Percentiles rank a stretch among this genome's conserved stretches.
These are phyloP conservation scores for Rhizomucor miehei DNA, from an alignment of 371 early-diverging fungal genomes.

Conservation along the genomic window DNA sequence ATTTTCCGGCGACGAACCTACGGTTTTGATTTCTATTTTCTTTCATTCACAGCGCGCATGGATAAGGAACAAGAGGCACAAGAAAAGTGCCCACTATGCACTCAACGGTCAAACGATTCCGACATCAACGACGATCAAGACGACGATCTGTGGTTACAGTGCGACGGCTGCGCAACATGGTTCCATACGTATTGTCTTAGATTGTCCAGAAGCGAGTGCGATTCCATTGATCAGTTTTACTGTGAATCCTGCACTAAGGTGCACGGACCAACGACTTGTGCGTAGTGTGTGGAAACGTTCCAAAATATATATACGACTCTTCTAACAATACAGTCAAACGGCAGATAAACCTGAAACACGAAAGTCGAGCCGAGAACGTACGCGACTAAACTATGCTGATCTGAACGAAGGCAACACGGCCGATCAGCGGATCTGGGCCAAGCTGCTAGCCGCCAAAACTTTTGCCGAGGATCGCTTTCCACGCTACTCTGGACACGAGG, in stretches of 20 bases:
- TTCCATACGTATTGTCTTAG: slow-evolving; percentile 67
- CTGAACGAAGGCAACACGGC: slow-evolving; percentile 69
- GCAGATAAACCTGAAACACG: slow-evolving; percentile 39
- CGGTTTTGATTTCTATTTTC: too few species aligned
- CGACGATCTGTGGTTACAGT: slow-evolving; percentile 58
- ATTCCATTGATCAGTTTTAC: slow-evolving; percentile 61
- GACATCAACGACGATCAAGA: neutral
- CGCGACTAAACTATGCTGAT: slow-evolving; percentile 65
- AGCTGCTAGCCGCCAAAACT: slow-evolving; percentile 52
- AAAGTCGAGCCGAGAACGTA: slow-evolving; percentile 58
- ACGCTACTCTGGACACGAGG: slow-evolving; percentile 47
- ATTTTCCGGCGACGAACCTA: too few species aligned
- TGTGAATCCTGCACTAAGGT: slow-evolving; percentile 53
- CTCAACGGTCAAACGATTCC: neutral
- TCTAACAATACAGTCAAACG: neutral
- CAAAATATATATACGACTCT: neutral
- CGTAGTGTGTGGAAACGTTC: slow-evolving; percentile 7
- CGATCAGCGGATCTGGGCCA: slow-evolving; percentile 63
- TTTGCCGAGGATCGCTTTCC: slow-evolving; percentile 59
- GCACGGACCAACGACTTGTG: slow-evolving; percentile 67
- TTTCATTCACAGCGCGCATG: too few species aligned
- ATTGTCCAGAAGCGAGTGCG: slow-evolving; percentile 52
- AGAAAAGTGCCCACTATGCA: slow-evolving; percentile 5
- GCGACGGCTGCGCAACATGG: slow-evolving; percentile 68
- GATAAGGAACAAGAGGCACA: too few species aligned